Percentiles rank a stretch among this genome's conserved stretches.
phyloP scores from a whole-genome alignment of 352 stramenopile genomes.

The Phytophthora meadii region DNA sequence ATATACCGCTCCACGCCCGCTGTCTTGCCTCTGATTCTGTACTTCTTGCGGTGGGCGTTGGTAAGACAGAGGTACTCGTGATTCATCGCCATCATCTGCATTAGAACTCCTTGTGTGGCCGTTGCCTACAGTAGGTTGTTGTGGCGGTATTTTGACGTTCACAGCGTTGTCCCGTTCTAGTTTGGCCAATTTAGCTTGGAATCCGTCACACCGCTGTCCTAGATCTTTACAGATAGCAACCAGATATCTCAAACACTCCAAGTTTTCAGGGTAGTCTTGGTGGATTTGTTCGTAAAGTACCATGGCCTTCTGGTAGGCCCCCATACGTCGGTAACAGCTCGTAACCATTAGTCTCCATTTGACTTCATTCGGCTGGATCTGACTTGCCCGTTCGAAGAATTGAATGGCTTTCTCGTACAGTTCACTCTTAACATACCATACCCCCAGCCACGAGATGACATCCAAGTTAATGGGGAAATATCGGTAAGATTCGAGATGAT shows the following conservation, averaged over 20 bases:
- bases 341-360: conserved; percentile 98
- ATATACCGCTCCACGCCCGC: conserved; percentile 17
- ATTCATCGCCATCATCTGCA: conserved; percentile 25
- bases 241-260: conserved; percentile 92
- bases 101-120: conserved; percentile 30
- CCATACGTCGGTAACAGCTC: conserved; percentile 95
- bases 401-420: conserved; percentile 97
- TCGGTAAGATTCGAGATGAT: conserved; percentile 95
- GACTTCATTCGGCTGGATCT: conserved; percentile 95
- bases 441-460: conserved; percentile 96
- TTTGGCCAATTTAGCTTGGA: conserved; percentile 93
- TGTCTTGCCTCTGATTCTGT: conserved; percentile 37
- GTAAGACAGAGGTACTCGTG: conserved; percentile 21
- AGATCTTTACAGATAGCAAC: conserved; percentile 96
- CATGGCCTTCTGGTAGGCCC: conserved; percentile 92
- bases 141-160: conserved; percentile 46
- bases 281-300: conserved; percentile 96
- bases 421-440: conserved; percentile 97
- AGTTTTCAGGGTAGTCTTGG: conserved; percentile 93
- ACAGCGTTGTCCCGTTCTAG: conserved; percentile 79
- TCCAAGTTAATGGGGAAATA: conserved; percentile 97
- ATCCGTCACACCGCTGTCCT: conserved; percentile 91
- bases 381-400: conserved; percentile 95
- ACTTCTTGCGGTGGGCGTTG: conserved; percentile 34
- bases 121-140: conserved; percentile 26